A percentile compares a stretch with the other conserved stretches of the same genome.
phyloP scores from a whole-genome alignment of 306 rosid genomes.

The Begonia peltatifolia region DNA sequence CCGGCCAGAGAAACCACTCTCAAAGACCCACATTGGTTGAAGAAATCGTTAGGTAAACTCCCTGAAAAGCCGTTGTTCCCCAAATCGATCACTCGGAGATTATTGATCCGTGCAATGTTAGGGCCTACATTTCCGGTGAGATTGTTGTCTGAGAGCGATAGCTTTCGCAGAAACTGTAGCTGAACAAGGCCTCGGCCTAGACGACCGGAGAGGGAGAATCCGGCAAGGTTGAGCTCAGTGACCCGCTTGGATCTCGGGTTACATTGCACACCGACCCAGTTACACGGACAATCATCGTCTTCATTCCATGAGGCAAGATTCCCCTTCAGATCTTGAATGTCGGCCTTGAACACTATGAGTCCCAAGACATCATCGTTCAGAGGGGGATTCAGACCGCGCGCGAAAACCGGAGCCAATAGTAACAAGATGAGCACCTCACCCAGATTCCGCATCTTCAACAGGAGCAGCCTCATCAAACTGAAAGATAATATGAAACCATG shows the following conservation, averaged over 20 bases:
- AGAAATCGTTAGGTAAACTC: conserved; percentile 53
- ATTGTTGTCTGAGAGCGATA: conserved; percentile 60
- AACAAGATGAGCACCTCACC: conserved; percentile 19
- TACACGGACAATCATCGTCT: conserved; percentile 71
- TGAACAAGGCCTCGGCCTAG: conserved; percentile 71
- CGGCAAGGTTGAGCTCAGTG: conserved; percentile 67
- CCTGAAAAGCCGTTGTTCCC: conserved; percentile 64
- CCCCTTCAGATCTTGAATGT: conserved; percentile 68
- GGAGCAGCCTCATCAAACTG: conserved; percentile 19
- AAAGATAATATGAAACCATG: conserved; percentile 28
- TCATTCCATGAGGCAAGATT: conserved; percentile 71
- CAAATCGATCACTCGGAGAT: conserved; percentile 66
- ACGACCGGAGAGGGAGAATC: conserved; percentile 65
- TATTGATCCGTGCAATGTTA: conserved; percentile 46
- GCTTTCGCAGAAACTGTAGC: conserved; percentile 53
- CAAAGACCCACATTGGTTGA: conserved; percentile 89
- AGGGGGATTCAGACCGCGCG: conserved; percentile 52
- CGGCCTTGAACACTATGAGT: conserved; percentile 84
- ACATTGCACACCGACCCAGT: conserved; percentile 76
- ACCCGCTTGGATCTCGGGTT: conserved; percentile 88
- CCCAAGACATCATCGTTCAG: conserved; percentile 94
- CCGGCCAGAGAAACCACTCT: conserved; percentile 48
- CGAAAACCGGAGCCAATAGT: conserved; percentile 23
- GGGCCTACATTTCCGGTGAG: conserved; percentile 60
- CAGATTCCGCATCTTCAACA: conserved; percentile 25